Conservation (phyloP, 1,284 basidiomycete genomes). For the Ceratobasidium sp. region DNA sequence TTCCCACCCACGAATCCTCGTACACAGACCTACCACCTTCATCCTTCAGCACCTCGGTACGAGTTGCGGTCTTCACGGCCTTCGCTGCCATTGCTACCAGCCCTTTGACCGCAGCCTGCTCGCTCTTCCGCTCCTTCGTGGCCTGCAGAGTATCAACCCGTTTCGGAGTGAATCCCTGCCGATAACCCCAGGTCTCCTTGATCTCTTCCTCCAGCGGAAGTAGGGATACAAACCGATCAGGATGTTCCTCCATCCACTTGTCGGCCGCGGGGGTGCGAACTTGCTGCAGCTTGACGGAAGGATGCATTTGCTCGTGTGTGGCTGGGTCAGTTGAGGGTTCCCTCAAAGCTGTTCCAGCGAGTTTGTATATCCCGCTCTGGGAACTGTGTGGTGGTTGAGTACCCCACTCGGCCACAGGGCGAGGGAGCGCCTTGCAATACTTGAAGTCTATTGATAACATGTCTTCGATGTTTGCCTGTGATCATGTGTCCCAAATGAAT, state of each 20-base stretch:
- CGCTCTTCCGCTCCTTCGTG: slow-evolving; percentile 14
- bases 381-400: slow-evolving; percentile 65
- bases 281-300: slow-evolving; percentile 61
- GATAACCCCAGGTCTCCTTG: slow-evolving; percentile 55
- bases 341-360: slow-evolving; percentile 56
- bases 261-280: slow-evolving; percentile 50
- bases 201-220: slow-evolving; percentile 62
- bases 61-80: slow-evolving; percentile 13
- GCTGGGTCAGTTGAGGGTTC: slow-evolving; percentile 55
- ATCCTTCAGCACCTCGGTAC: slow-evolving; percentile 26
- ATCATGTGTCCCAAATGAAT: slow-evolving; percentile 21
- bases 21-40: slow-evolving; percentile 31
- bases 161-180: not conserved
- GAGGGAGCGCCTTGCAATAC: slow-evolving; percentile 59
- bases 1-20: slow-evolving; percentile 34
- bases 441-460: slow-evolving; percentile 62
- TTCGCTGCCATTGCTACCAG: slow-evolving; percentile 29
- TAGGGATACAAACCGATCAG: slow-evolving; percentile 55
- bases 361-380: slow-evolving; percentile 58
- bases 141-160: slow-evolving; percentile 26
- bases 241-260: slow-evolving; percentile 52
- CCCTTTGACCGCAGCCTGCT: slow-evolving; percentile 19
- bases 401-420: slow-evolving; percentile 66
- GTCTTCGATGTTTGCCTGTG: slow-evolving; percentile 61
- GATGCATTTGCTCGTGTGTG: slow-evolving; percentile 67